Conservation (phyloP, 192 early-diverging fungal genomes). For the Fimicolochytrium jonesii region DNA sequence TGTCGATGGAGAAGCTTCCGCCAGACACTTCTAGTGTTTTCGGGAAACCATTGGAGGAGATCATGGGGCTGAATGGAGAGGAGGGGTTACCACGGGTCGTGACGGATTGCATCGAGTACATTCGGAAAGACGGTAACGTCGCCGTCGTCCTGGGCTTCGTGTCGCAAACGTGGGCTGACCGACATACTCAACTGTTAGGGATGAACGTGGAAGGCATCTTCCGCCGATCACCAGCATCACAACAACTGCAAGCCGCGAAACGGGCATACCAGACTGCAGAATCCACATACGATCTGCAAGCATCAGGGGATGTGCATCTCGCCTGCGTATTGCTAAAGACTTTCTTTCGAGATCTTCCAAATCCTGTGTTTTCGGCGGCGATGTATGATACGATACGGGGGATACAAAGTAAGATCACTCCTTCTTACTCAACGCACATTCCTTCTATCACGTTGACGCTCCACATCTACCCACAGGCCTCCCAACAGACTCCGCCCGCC, state of each 20-base stretch:
- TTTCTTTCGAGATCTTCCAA: slow-evolving; percentile 77
- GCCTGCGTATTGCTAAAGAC: slow-evolving; percentile 78
- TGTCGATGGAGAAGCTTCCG: no score
- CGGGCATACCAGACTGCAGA: slow-evolving; percentile 43
- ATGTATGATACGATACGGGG: slow-evolving; percentile 57
- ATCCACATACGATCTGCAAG: slow-evolving; percentile 14
- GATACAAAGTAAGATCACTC: slow-evolving; percentile 44
- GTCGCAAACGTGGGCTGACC: slow-evolving; percentile 14
- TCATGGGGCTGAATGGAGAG: slow-evolving; percentile 74
- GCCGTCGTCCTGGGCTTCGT: neutral
- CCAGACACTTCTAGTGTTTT: no score
- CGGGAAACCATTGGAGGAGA: slow-evolving; percentile 66
- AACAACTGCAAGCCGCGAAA: slow-evolving; percentile 62
- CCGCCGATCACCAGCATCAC: slow-evolving; percentile 72
- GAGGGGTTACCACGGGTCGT: slow-evolving; percentile 73
- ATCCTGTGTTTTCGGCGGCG: slow-evolving; percentile 61
- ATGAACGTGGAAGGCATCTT: slow-evolving; percentile 81
- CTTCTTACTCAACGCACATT: no score
- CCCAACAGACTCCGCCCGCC: no score
- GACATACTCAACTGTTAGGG: no score
- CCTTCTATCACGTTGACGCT: no score
- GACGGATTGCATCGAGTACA: slow-evolving; percentile 65
- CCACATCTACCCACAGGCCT: slow-evolving; percentile 20
- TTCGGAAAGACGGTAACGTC: slow-evolving; percentile 59
- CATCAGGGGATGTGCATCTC: slow-evolving; percentile 65